phyloP scores from a whole-genome alignment of 352 stramenopile species.

The Pythium scleroteichum region DNA sequence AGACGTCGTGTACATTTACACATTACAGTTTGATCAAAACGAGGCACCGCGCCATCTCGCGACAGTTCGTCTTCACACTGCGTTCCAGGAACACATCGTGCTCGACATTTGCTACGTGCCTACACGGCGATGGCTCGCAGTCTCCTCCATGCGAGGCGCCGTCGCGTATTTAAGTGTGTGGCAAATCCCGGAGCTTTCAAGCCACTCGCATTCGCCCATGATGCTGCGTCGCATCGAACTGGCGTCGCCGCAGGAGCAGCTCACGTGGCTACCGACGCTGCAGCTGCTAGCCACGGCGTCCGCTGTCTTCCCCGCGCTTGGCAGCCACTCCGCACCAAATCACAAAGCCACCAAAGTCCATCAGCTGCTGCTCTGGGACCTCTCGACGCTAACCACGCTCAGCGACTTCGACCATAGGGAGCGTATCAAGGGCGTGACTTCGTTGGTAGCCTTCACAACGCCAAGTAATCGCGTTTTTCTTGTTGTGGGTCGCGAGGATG shows the following conservation, averaged over 20 bases:
- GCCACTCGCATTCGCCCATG: constrained; percentile 37
- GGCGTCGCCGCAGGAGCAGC: constrained; percentile 47
- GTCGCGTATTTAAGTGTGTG: constrained; percentile 62
- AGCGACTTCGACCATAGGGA: constrained; percentile 33
- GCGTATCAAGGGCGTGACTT: constrained; percentile 52
- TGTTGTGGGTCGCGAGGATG: constrained; percentile 53
- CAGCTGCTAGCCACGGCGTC: constrained; percentile 51
- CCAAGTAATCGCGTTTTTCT: constrained; percentile 57
- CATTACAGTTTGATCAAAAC: constrained; percentile 59
- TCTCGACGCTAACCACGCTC: constrained; percentile 24
- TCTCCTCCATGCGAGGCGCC: constrained; percentile 52
- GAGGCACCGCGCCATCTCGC: constrained; percentile 61
- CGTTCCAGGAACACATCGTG: constrained; percentile 70
- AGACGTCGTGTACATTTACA: constrained; percentile 73
- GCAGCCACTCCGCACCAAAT: constrained; percentile 27
- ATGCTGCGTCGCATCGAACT: constrained; percentile 69
- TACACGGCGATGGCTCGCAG: constrained; percentile 38
- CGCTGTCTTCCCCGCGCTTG: constrained; percentile 47
- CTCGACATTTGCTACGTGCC: constrained; percentile 63
- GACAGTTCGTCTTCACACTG: constrained; percentile 69
- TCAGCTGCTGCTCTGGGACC: constrained; percentile 60
- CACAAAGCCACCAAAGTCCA: constrained; percentile 43
- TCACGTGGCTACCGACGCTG: constrained; percentile 54
- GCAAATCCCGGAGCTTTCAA: constrained; percentile 42
- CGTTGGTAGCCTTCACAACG: constrained; percentile 41